Base-by-base conservation (phyloP, 345 rosid species). In the Salix brachista region DNA sequence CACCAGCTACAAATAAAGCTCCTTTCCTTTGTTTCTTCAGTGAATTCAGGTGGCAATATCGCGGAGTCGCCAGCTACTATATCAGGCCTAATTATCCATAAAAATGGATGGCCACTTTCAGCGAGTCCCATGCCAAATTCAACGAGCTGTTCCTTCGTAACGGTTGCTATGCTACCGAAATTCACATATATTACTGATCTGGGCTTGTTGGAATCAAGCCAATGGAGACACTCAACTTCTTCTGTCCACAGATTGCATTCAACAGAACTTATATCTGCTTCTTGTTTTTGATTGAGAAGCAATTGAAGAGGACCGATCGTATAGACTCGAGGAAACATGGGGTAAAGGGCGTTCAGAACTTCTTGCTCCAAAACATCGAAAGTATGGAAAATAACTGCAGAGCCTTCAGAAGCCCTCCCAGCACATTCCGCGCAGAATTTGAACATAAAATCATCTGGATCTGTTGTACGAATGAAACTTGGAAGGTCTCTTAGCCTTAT, bases 281-380 rank as follows among this genome's bases (percentile, higher is more conserved):
- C 4, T 44, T 28, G 21, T 7, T 62, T 44, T 39, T 73, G 19
- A 23, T 73, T 44, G 12, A 60, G 69, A 42, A 60, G 76, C 37
- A 41, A 13, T 41, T 65, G 21, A 18, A 73, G 21, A 30, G 76
- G 42, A 25, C 76, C 76, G 19, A 73, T 61, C 8, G 76, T 28
- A 23, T 62, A 62, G 14, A 41, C 54, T 9, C 32, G 30, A 14
- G 69, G 39, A 18, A 39, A 73, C 48, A 37, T 61, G 2, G 56
- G 8, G 16, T 42, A 8, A 5, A 61, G 48, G 2, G 32, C 37
- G 42, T 10, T 17, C n/a, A 74, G n/a, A 18, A 74, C 42, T 19
- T 74, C 69, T 13, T 64, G 41, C 8, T 74, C 77, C 8, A 74
- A 48, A 2, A 34, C 44, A 74, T 74, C 77, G 21, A 74, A 74